Evolutionary conservation across 805 yeast genomes (phyloP), one percentile per base, ranked within the genome.

Genomic region (Pichia nanzhaoensis): DNA sequence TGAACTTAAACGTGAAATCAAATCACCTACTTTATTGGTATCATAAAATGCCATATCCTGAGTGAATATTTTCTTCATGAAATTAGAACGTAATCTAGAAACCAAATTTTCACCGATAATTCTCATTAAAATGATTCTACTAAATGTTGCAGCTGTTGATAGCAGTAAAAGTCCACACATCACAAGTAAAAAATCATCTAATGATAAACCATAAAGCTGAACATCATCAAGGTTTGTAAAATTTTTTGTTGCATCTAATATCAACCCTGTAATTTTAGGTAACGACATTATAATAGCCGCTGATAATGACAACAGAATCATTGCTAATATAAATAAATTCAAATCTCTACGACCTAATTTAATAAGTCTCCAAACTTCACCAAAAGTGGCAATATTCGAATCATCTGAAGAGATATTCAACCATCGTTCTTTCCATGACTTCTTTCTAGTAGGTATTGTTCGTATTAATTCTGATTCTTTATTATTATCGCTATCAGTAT

Each of bases 21-120:
- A 69, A 61, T 90, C 98, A 38, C 98, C 98, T 3, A 90, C 95
- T 50, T 90, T 78, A 49, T 93, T 90, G 22, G 82, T 81, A 58
- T 91, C 98, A 56, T 86, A 80, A 58, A 91, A 90, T 54, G 85
- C 84, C 45, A 95, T 84, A 64, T 90, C 98, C 60, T 91, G 96
- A 32, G 81, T 75, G 40, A 90, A 68, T 3, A 91, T 78, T 39
- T 81, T 84, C 59, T 79, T 79, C 70, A 89, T 81, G 30, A 91
- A 78, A 42, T 82, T 73, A 2, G 95, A 75, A 53, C 98, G 73
- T 51, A 91, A 67, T 49, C 95, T 71, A 5, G 96, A 87, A 19
- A 90, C 96, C 32, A 91, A 67, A 51, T 85, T 77, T 64, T 90
- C 98, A 45, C 97, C 96, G 14, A 85, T 80, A 0, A 82, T 70